Percentiles rank a stretch among this genome's conserved stretches.
Evolutionary conservation across 2,329 filamentous ascomycete species (phyloP).

Genomic region (Scolecobasidium constrictum): DNA sequence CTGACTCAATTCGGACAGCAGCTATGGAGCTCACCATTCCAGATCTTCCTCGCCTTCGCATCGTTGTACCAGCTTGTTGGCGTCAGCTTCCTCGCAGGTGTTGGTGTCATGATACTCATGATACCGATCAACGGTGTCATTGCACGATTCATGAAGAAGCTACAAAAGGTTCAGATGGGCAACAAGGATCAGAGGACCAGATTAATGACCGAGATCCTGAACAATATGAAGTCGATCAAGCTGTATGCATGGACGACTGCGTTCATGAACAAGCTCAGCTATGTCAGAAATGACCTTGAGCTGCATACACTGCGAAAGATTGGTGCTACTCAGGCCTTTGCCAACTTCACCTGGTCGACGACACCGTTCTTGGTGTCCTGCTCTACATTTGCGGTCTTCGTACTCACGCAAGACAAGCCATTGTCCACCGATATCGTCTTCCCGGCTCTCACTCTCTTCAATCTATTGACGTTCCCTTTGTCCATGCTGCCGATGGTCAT

Average conservation of each 20-base stretch:
- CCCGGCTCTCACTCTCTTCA: conserved; percentile 86
- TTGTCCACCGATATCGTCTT: conserved; percentile 94
- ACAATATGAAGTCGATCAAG: conserved; percentile 99
- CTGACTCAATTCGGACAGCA: conserved; percentile 92
- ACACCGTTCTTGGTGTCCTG: conserved; percentile 97
- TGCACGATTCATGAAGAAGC: conserved; percentile 80
- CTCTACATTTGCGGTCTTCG: conserved; percentile 90
- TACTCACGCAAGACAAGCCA: conserved; percentile 68
- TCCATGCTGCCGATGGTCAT: conserved; percentile 97
- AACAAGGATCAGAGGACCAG: conserved; percentile 93
- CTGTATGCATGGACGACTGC: conserved; percentile 95
- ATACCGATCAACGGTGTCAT: conserved; percentile 92
- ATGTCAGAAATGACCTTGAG: conserved; percentile 90
- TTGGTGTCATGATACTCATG: conserved; percentile 94
- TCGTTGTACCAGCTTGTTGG: conserved; percentile 94
- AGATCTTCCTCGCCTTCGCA: conserved; percentile 90
- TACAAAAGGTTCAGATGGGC: conserved; percentile 97
- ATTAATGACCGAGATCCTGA: conserved; percentile 93
- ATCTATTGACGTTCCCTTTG: conserved; percentile 87
- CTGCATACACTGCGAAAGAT: conserved; percentile 93
- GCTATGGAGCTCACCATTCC: conserved; percentile 92
- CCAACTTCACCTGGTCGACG: conserved; percentile 96
- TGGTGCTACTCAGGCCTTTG: conserved; percentile 82
- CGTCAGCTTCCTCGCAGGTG: conserved; percentile 87
- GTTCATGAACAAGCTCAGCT: conserved; percentile 95